These are phyloP conservation scores for Isatis tinctoria DNA, from an alignment of 345 rosid species.

Conservation along the genomic window DNA sequence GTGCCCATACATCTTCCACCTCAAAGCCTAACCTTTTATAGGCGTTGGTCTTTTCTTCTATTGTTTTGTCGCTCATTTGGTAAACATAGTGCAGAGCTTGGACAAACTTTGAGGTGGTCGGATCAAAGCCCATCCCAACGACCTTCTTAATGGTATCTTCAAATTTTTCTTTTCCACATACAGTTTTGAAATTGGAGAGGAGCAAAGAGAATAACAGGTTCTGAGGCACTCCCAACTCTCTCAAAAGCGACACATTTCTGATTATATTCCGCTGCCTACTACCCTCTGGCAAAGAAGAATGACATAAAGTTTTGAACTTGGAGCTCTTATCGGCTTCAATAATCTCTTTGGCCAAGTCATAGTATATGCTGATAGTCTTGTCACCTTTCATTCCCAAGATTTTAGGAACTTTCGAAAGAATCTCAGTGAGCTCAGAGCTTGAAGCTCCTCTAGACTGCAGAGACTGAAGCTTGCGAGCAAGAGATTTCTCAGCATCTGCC, in stretches of 20 bases:
- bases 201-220: neutral
- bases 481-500: neutral
- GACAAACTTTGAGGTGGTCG: neutral
- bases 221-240: neutral
- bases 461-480: constrained; percentile 19
- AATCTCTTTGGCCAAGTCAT: neutral
- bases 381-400: neutral
- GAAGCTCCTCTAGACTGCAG: neutral
- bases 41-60: neutral
- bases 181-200: fast-evolving
- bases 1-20: neutral
- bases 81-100: neutral
- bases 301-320: neutral
- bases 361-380: neutral
- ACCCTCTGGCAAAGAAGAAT: neutral
- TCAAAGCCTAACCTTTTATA: neutral
- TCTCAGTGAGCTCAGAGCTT: neutral
- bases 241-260: neutral
- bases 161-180: neutral
- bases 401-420: neutral
- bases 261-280: neutral
- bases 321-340: neutral
- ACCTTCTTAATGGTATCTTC: neutral
- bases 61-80: neutral
- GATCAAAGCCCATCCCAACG: neutral